Percentiles rank a stretch among this genome's conserved stretches.
Evolutionary conservation across 2,329 filamentous ascomycete species (phyloP).

Genomic region (Helotiales sp.): DNA sequence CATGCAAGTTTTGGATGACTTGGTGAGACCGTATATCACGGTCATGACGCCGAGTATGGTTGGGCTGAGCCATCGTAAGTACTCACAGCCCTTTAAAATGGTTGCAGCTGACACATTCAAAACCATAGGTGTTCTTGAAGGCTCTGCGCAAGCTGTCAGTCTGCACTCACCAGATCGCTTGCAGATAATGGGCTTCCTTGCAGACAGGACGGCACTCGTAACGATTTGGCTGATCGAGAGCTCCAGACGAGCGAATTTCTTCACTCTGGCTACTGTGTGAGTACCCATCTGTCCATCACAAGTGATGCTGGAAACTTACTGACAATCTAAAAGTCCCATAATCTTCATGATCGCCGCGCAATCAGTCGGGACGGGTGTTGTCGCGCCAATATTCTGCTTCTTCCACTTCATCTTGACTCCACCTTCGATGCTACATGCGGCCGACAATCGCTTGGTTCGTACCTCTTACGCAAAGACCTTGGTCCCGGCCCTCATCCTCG

Average conservation of each 20-base stretch:
- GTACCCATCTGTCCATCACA: neutral
- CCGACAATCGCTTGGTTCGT: conserved; percentile 34
- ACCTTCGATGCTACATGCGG: conserved; percentile 31
- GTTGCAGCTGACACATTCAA: neutral
- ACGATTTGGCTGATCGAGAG: conserved; percentile 32
- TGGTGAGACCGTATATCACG: neutral
- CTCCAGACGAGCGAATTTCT: conserved; percentile 27
- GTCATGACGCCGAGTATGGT: conserved; percentile 13
- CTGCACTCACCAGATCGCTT: conserved; percentile 2
- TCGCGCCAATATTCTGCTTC: conserved; percentile 36
- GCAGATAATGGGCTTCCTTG: conserved; percentile 26
- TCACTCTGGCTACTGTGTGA: conserved; percentile 24
- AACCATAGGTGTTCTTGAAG: neutral
- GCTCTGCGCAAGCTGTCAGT: neutral
- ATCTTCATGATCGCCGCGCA: conserved; percentile 28
- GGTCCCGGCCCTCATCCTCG: conserved; percentile 28
- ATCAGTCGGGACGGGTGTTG: conserved; percentile 29
- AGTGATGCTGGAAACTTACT: neutral
- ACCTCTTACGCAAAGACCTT: conserved; percentile 29
- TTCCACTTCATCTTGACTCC: conserved; percentile 34
- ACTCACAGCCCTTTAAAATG: neutral
- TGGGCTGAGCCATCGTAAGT: conserved; percentile 6
- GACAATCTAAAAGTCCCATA: neutral
- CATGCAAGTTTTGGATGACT: neutral
- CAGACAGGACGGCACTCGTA: conserved; percentile 24